These are phyloP conservation scores for Aspergillus bertholletiae DNA, from an alignment of 495 filamentous ascomycete genomes.

Conservation along the genomic window DNA sequence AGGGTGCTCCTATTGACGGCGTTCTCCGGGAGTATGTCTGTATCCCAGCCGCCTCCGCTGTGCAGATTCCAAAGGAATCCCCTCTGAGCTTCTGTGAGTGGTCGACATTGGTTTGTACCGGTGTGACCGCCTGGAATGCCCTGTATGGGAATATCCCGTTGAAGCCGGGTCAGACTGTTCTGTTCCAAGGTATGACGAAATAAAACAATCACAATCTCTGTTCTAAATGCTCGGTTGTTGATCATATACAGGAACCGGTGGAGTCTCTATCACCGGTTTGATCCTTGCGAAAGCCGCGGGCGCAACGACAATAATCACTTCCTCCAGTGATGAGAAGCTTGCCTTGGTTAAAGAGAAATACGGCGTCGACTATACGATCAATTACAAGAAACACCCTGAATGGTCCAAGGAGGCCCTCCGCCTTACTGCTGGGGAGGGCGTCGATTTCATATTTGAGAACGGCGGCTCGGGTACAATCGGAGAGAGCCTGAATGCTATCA, in stretches of 20 bases:
- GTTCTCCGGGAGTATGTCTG: constrained; percentile 61
- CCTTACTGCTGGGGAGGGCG: constrained; percentile 53
- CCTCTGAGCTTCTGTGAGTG: constrained; percentile 51
- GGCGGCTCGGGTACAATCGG: constrained; percentile 55
- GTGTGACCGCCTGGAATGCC: constrained; percentile 70
- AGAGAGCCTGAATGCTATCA: constrained; percentile 53
- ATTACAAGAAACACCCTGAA: constrained; percentile 57
- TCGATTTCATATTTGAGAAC: constrained; percentile 63
- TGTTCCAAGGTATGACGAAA: constrained; percentile 56
- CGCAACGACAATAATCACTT: constrained; percentile 64
- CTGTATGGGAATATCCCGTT: constrained; percentile 57
- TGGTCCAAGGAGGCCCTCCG: constrained; percentile 62
- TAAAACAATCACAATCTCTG: not conserved
- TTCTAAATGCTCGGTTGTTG: not conserved
- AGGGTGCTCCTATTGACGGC: constrained; percentile 64
- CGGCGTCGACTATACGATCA: constrained; percentile 46
- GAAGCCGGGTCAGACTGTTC: constrained; percentile 56
- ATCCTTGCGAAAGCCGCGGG: constrained; percentile 75
- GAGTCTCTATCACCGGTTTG: constrained; percentile 67
- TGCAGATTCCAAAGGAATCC: constrained; percentile 55
- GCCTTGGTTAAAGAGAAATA: constrained; percentile 50
- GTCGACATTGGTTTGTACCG: constrained; percentile 54
- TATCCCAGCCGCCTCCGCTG: constrained; percentile 58
- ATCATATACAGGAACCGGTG: constrained; percentile 53
- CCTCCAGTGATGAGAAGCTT: constrained; percentile 61